Evolutionary conservation across 129 eudicot genomes (phyloP), one percentile per base, ranked within the genome.

Genomic region (Pseudognaphalium luteoalbum): DNA sequence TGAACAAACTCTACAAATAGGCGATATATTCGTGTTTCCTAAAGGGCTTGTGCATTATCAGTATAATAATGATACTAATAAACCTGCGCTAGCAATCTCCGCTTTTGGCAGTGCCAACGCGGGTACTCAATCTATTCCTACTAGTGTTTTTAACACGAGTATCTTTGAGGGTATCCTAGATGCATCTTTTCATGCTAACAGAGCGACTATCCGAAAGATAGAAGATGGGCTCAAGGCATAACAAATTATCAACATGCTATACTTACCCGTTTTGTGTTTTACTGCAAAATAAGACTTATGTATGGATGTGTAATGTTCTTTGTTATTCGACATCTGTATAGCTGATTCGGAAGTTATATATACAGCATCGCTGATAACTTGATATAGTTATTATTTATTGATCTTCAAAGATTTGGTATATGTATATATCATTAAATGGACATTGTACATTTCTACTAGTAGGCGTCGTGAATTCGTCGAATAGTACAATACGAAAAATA

Each of bases 61-160:
- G 8, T 84, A 66, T 60, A 80, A 80, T 19, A 59, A 51, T 25
- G 77, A 73, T 22, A 65, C 66, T 54, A 72, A 33, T 2, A 67
- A 68, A 67, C 67, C 74, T 0, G 85, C 83, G 0, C 44, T 76
- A 29, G 88, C 81, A 16, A 37, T 85, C 25, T 85, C 85, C 0
- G 71, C 85, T 2, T 85, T 85, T 77, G 88, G 88, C 57, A 81
- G 85, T 64, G 88, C 81, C 37, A 85, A 68, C 29, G 81, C 85
- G 37, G 83, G 85, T 22, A 73, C 73, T 14, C 77, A 76, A 2
- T 61, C 66, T 11, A 66, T 84, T 73, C 85, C 85, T 4, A 29
- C 65, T 11, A 66, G 83, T 52, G 74, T 85, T 1, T 85, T 85
- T 66, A 85, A 85, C 44, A 33, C 81, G 7, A 71, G 78, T 51